Conservation (phyloP, 2,329 filamentous ascomycete genomes). For the Aspergillus hiratsukae region DNA sequence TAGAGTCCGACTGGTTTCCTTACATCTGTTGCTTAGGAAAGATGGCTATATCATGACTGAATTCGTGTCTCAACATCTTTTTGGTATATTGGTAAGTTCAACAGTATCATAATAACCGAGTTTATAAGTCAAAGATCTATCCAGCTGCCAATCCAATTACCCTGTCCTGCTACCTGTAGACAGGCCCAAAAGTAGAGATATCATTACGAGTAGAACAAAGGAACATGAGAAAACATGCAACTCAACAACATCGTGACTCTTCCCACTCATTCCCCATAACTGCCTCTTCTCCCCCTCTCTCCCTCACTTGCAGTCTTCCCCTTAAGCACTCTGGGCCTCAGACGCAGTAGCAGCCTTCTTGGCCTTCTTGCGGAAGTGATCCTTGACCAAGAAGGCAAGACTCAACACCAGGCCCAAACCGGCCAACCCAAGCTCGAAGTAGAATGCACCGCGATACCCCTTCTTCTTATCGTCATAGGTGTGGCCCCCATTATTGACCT, state of each 20-base stretch:
- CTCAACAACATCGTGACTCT: not conserved
- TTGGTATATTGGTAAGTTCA: not conserved
- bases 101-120: not conserved
- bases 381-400: not conserved
- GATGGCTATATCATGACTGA: too few species aligned
- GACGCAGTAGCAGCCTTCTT: not conserved
- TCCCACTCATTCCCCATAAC: not conserved
- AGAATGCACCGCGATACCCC: conserved; percentile 9
- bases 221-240: too few species aligned
- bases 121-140: too few species aligned
- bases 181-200: not conserved
- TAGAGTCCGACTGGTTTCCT: too few species aligned
- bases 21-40: not conserved
- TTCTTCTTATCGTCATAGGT: conserved; percentile 3
- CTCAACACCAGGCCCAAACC: not conserved
- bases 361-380: not conserved
- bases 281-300: too few species aligned
- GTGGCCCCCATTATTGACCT: conserved; percentile 5
- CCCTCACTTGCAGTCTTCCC: too few species aligned
- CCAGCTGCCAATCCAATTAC: too few species aligned
- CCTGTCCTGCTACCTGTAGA: not conserved
- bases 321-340: not conserved
- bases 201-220: not conserved
- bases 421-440: conserved; percentile 6
- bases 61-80: not conserved